Evolutionary conservation across 2,329 filamentous ascomycete genomes (phyloP).

Genomic region (Pezicula carpinea): DNA sequence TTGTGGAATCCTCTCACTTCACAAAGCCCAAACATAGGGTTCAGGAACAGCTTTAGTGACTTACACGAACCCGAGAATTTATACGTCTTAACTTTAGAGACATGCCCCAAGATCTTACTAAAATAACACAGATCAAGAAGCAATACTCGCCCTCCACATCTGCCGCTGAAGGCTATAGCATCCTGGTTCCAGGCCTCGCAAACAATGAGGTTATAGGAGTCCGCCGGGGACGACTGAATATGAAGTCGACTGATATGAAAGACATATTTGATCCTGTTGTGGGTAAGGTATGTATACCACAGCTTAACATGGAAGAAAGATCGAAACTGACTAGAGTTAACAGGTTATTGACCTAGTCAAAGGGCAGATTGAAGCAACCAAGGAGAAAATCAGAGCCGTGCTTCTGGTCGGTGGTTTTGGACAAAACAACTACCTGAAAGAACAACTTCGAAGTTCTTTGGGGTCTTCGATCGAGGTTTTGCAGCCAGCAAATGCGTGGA

Average conservation of each 20-base stretch:
- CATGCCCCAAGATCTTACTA: constrained; percentile 25
- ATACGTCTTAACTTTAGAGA: neutral
- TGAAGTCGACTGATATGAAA: constrained; percentile 37
- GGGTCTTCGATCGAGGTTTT: constrained; percentile 35
- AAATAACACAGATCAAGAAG: constrained; percentile 26
- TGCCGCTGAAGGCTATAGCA: constrained; percentile 38
- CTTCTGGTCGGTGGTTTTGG: constrained; percentile 19
- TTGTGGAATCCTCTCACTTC: too few relatives aligned
- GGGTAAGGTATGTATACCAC: constrained; percentile 18
- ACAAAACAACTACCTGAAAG: constrained; percentile 24
- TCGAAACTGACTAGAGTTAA: too few relatives aligned
- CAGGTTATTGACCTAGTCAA: constrained; percentile 38
- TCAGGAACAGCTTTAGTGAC: too few relatives aligned
- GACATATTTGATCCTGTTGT: constrained; percentile 41
- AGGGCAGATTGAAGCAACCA: constrained; percentile 38
- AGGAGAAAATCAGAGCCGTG: constrained; percentile 32
- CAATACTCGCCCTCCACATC: constrained; percentile 11
- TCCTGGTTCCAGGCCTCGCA: constrained; percentile 33
- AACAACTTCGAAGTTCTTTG: constrained; percentile 35
- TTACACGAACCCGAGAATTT: too few relatives aligned
- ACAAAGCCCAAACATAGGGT: too few relatives aligned
- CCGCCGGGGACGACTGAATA: constrained; percentile 51
- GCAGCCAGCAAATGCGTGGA: constrained; percentile 45
- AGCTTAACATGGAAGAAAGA: too few relatives aligned
- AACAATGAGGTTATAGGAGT: constrained; percentile 38